Percentiles rank a stretch among this genome's conserved stretches.
Evolutionary conservation across 768 basidiomycete species (phyloP).

Genomic region (Rhizopogon vulgaris): DNA sequence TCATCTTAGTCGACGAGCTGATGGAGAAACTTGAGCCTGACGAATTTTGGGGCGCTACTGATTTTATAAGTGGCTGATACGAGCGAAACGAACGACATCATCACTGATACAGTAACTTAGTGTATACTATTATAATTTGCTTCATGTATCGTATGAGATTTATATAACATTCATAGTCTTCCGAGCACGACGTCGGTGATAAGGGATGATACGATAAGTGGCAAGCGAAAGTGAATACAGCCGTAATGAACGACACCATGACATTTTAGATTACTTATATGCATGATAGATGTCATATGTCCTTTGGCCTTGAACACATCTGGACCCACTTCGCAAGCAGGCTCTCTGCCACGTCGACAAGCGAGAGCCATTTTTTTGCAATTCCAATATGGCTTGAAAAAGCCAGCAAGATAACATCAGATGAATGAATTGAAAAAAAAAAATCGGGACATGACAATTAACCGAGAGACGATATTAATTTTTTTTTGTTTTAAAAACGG

Average conservation of each 20-base stretch:
- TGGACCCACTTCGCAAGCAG: too few relatives aligned
- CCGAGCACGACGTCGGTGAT: background rate
- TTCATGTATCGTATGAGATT: background rate
- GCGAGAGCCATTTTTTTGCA: too few relatives aligned
- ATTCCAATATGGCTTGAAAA: too few relatives aligned
- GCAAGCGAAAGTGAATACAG: background rate
- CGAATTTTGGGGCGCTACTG: background rate
- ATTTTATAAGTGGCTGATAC: background rate
- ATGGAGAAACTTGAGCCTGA: conserved; percentile 7
- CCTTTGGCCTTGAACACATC: too few relatives aligned
- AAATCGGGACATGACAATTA: too few relatives aligned
- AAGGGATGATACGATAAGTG: background rate
- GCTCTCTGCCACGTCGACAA: too few relatives aligned
- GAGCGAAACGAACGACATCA: background rate
- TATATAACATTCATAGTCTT: background rate
- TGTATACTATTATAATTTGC: background rate
- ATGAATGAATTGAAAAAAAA: too few relatives aligned
- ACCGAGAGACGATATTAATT: too few relatives aligned
- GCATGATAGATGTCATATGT: too few relatives aligned
- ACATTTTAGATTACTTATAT: too few relatives aligned
- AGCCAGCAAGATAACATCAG: too few relatives aligned
- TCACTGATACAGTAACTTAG: background rate
- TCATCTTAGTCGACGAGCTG: conserved; percentile 35
- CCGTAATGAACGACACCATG: background rate
- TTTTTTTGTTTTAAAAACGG: too few relatives aligned